Evolutionary conservation across 2,329 filamentous ascomycete species (phyloP).

Genomic region (Penicillium sp.): DNA sequence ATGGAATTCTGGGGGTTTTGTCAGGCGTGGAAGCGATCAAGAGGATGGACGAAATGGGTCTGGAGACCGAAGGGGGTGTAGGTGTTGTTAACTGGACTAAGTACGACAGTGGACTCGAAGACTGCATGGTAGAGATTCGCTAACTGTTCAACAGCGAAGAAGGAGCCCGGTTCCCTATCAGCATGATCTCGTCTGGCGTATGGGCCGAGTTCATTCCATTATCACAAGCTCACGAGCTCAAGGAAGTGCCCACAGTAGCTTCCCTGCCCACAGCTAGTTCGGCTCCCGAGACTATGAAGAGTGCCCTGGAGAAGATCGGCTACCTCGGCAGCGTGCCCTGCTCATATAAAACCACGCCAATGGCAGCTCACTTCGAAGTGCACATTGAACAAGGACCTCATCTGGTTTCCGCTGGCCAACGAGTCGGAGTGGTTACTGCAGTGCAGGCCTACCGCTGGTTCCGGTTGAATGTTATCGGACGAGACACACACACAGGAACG

Average conservation of each 20-base stretch:
- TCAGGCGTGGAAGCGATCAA: slow-evolving; percentile 73
- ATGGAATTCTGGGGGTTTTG: slow-evolving; percentile 71
- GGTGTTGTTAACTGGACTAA: slow-evolving; percentile 66
- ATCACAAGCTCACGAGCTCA: slow-evolving; percentile 61
- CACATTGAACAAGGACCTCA: slow-evolving; percentile 84
- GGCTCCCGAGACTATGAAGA: slow-evolving; percentile 63
- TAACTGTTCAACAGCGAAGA: slow-evolving; percentile 62
- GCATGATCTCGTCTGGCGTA: slow-evolving; percentile 71
- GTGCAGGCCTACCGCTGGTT: slow-evolving; percentile 78
- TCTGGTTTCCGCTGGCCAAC: slow-evolving; percentile 63
- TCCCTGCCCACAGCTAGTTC: slow-evolving; percentile 50
- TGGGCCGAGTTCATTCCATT: slow-evolving; percentile 69
- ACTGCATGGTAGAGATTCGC: not conserved
- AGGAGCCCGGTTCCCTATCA: slow-evolving; percentile 72
- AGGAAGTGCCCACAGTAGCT: slow-evolving; percentile 57
- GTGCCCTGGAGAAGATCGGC: slow-evolving; percentile 70
- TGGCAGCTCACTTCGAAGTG: slow-evolving; percentile 75
- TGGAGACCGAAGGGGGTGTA: slow-evolving; percentile 70
- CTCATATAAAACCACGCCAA: slow-evolving; percentile 60
- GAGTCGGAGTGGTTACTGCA: slow-evolving; percentile 69
- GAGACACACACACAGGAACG: slow-evolving; percentile 73
- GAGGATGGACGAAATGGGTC: slow-evolving; percentile 65
- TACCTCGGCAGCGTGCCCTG: slow-evolving; percentile 62
- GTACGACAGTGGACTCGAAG: slow-evolving; percentile 15
- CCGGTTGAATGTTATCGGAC: slow-evolving; percentile 64